These are phyloP conservation scores for Penicillium arizonense DNA, from an alignment of 495 filamentous ascomycete genomes.

Conservation along the genomic window DNA sequence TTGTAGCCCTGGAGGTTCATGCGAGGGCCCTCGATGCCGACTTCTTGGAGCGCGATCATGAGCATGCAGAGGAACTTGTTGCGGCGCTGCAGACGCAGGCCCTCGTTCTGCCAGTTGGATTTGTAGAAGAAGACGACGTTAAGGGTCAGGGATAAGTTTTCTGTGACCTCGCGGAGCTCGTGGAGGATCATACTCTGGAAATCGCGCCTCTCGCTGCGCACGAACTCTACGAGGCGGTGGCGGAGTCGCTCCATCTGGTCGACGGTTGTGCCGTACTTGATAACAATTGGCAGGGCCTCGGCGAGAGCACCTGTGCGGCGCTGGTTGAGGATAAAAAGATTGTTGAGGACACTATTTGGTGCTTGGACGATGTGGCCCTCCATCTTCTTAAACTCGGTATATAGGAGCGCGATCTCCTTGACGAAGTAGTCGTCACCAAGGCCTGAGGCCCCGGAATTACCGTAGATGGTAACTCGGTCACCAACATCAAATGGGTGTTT, in stretches of 20 bases:
- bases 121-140: slow-evolving; percentile 99
- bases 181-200: slow-evolving; percentile 89
- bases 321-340: no score
- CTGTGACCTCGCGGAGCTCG: slow-evolving; percentile 66
- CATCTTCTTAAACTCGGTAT: no score
- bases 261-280: slow-evolving; percentile 87
- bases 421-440: no score
- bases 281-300: slow-evolving; percentile 77
- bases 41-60: slow-evolving; percentile 81
- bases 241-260: slow-evolving; percentile 85
- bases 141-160: slow-evolving; percentile 72
- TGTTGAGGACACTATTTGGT: no score
- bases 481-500: slow-evolving; percentile 98
- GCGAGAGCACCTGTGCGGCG: slow-evolving; percentile 84
- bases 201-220: slow-evolving; percentile 82
- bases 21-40: slow-evolving; percentile 84
- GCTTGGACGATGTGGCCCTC: no score
- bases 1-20: slow-evolving; percentile 76
- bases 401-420: no score
- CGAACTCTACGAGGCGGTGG: slow-evolving; percentile 77
- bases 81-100: no score
- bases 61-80: slow-evolving; percentile 96
- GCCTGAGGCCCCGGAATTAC: slow-evolving; percentile 75
- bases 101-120: slow-evolving; percentile 91
- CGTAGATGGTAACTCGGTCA: slow-evolving; percentile 88